Evolutionary conservation across 805 yeast genomes (phyloP).

Genomic region (Schwanniomyces pseudopolymorphus): DNA sequence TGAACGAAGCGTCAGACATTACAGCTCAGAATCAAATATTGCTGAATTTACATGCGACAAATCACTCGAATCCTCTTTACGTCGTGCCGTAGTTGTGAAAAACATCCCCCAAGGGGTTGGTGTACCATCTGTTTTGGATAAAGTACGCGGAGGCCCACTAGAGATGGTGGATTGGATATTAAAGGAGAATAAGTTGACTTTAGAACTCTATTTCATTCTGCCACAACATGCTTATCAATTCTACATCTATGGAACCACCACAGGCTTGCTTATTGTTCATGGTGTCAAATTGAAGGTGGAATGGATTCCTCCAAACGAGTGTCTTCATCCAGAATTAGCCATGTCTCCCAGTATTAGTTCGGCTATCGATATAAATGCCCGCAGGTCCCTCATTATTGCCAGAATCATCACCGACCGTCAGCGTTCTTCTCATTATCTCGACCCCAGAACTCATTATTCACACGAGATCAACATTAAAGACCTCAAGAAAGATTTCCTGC

Average conservation of each 20-base stretch:
- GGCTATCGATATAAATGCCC: conserved; percentile 25
- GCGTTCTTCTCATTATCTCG: conserved; percentile 35
- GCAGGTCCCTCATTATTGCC: conserved; percentile 52
- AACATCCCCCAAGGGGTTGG: conserved; percentile 46
- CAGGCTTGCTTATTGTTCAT: conserved; percentile 58
- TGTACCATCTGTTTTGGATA: conserved; percentile 49
- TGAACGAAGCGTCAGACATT: conserved; percentile 3
- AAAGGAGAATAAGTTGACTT: conserved; percentile 11
- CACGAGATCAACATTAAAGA: conserved; percentile 43
- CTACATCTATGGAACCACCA: conserved; percentile 44
- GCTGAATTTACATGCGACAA: conserved; percentile 1
- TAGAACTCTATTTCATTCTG: conserved; percentile 54
- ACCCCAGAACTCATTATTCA: conserved; percentile 42
- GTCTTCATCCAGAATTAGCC: conserved; percentile 32
- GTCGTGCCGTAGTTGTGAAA: conserved; percentile 35
- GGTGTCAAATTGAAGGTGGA: conserved; percentile 49
- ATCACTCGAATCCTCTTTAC: not conserved
- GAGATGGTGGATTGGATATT: conserved; percentile 43
- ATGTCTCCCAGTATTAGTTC: conserved; percentile 13
- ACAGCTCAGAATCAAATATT: not conserved
- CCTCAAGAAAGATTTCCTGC: conserved; percentile 49
- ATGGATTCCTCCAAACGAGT: conserved; percentile 63
- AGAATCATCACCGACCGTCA: conserved; percentile 21
- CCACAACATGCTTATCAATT: conserved; percentile 56
- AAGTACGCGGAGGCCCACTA: conserved; percentile 68